Evolutionary conservation across 2,329 filamentous ascomycete genomes (phyloP), one percentile per base, ranked within the genome.

Genomic region (Thielaviopsis euricoi): DNA sequence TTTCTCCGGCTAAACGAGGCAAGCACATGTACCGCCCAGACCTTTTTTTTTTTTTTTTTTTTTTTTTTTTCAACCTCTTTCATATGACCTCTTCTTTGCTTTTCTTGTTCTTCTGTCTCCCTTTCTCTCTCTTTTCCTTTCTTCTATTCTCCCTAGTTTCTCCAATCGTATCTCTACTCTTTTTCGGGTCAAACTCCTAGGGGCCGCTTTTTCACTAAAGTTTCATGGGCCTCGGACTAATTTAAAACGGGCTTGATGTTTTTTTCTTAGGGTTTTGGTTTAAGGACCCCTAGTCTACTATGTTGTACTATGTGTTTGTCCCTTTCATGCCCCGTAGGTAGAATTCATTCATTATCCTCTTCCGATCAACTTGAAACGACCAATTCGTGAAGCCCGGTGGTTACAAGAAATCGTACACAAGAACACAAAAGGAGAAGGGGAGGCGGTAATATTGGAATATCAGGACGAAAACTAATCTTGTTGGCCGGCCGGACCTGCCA

Each of bases 1-100:
- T 56, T 49, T 33, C 53, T 33, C 53, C 53, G 53, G 43, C 43
- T 56, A 56, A 56, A 56, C 53, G 23, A 56, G 22, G 52, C n/a
- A 46, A 49, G 13, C 40, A 29, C 37, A 48, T n/a, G n/a, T 13
- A 6, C 13, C 53, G 53, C 53, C 46, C 53, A 55, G 53, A 49
- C 40, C 53, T 25, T 25, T 7, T 7, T 43, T n/a, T 53, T 2
- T 46, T 22, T 40, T 13, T 2, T 6, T 53, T 54, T 25, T 21
- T 43, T 54, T 46, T 54, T 37, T 40, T 43, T 43, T n/a, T 15
- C 37, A 43, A 7, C 37, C 37, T 43, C 15, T 43, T n/a, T n/a
- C 13, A 43, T n/a, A 17, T 43, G 37, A n/a, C 13, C 37, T 17
- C 10, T 43, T n/a, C 37, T 43, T n/a, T 43, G 13, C 3, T 48